Base-by-base conservation (phyloP, 371 early-diverging fungal genomes). In the Rhizopus arrhizus region DNA sequence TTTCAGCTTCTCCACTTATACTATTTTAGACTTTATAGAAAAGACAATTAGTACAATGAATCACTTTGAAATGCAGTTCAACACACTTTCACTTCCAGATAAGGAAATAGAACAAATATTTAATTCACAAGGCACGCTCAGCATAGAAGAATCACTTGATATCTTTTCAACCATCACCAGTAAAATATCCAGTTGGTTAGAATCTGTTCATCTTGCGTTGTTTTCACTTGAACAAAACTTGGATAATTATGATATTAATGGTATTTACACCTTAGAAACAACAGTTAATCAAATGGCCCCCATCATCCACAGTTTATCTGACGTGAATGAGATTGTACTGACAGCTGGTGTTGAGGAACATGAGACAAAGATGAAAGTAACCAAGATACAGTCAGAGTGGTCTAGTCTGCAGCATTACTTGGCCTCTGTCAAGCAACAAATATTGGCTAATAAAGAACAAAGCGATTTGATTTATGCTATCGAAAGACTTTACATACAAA, bases 201-300 rank as follows among this genome's bases (percentile, higher is more conserved):
- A 82, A 56, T 69, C 65, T 38, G 82, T 80, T 22, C 78, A 85
- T 53, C 69, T 85, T 62, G 73, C 82, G 11, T 72, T 85, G 13
- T 82, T 81, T 63, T 78, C 79, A 4, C 68, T 83, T 28, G 80
- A 80, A 40, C 68, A 78, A 59, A 68, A 76, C 48, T 66, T 82
- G 6, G 78, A 63, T n/a, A 49, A 64, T 8, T 31, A 46, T 3
- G 4, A 40, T 15, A 53, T 46, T 13, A 16, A 61, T 31, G 32
- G 42, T 3, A 13, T 66, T n/a, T 38, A 50, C 0, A 31, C 58
- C 10, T 64, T 65, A 16, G 80, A 80, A 38, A 66, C 74, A 12
- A 66, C 80, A 42, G 71, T 85, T 45, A 70, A 77, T 15, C 66
- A 79, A 33, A 80, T 85, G 74, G 77, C 79, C 15, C 81, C 78